Evolutionary conservation across 768 basidiomycete genomes (phyloP).

Genomic region (Serendipita sp.): DNA sequence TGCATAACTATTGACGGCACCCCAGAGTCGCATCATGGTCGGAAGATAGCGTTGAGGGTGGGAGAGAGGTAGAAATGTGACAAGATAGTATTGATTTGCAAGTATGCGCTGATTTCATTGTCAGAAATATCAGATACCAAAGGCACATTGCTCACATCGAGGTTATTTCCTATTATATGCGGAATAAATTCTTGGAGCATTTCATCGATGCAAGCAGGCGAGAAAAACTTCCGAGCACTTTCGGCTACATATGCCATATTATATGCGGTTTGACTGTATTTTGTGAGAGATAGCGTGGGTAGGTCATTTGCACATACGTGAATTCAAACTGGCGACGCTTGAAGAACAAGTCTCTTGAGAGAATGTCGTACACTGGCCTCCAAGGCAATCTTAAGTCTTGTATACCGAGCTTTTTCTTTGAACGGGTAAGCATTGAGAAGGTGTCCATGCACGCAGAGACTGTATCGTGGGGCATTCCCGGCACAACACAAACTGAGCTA

Average conservation of each 20-base stretch:
- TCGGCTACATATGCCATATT: constrained; percentile 60
- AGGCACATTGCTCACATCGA: constrained; percentile 38
- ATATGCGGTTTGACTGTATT: constrained; percentile 49
- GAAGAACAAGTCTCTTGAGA: constrained; percentile 61
- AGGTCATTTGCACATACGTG: constrained; percentile 27
- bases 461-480: constrained; percentile 55
- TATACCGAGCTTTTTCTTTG: constrained; percentile 58
- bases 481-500: constrained; percentile 36
- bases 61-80: constrained; percentile 69
- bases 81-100: constrained; percentile 69
- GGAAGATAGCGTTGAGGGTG: constrained; percentile 74
- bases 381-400: constrained; percentile 69
- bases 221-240: constrained; percentile 64
- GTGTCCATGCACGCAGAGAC: constrained; percentile 51
- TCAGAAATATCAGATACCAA: background rate
- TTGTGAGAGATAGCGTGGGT: background rate
- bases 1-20: constrained; percentile 73
- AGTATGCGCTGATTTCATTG: constrained; percentile 38
- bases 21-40: constrained; percentile 75
- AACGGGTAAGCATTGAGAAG: constrained; percentile 40
- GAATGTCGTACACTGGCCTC: constrained; percentile 58
- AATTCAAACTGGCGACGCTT: constrained; percentile 62
- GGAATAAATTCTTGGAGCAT: constrained; percentile 84
- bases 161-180: constrained; percentile 49
- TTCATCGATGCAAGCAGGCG: constrained; percentile 67